phyloP scores from a whole-genome alignment of 163 green algal species.

The Chloromonas sp. region DNA sequence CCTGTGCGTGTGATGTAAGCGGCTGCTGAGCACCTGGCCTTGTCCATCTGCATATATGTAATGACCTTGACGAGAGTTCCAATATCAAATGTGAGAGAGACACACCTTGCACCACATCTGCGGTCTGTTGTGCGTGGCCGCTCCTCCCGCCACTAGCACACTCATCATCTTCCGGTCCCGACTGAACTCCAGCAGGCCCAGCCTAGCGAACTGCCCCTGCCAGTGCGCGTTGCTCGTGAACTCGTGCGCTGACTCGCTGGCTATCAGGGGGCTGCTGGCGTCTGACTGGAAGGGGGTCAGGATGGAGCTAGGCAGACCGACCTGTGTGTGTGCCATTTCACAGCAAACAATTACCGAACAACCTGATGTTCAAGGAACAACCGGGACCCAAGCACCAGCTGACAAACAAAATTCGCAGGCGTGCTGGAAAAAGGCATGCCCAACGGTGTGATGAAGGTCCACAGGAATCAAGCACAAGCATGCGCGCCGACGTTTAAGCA shows the following conservation, averaged over 20 bases:
- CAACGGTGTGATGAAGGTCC: too few species aligned
- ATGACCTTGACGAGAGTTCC: too few species aligned
- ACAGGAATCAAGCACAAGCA: too few species aligned
- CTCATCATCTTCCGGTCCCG: slow-evolving; percentile 81
- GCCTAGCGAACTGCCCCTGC: slow-evolving; percentile 33
- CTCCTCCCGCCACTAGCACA: slow-evolving; percentile 39
- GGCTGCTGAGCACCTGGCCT: too few species aligned
- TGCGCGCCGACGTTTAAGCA: too few species aligned
- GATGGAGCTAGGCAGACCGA: slow-evolving; percentile 6
- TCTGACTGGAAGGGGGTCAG: not conserved
- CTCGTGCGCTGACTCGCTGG: not conserved
- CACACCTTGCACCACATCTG: slow-evolving; percentile 3
- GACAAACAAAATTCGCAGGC: too few species aligned
- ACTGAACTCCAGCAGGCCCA: slow-evolving; percentile 79
- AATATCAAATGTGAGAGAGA: not conserved
- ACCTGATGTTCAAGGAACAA: too few species aligned
- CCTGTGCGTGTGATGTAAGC: not conserved
- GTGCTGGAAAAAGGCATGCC: too few species aligned
- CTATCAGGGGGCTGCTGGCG: not conserved
- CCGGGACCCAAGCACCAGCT: too few species aligned
- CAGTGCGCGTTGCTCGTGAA: slow-evolving; percentile 66
- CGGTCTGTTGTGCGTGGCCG: not conserved
- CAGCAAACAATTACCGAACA: too few species aligned
- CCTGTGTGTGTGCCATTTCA: not conserved
- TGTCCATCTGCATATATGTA: too few species aligned